Base-by-base conservation (phyloP, 1,284 basidiomycete genomes). In the Sparassis latifolia region DNA sequence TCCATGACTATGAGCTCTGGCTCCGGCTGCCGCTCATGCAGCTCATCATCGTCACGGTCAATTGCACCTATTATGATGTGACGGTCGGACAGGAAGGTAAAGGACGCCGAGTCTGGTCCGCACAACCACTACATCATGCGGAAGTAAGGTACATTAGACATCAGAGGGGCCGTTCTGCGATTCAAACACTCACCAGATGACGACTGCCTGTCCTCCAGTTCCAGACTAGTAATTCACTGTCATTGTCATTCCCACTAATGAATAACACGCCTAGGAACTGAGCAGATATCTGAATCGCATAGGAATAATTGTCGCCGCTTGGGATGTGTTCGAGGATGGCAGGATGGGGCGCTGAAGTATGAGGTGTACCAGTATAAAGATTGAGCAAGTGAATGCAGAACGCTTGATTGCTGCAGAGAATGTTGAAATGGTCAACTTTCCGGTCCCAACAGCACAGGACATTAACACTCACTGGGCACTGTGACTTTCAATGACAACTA, bases 141-240 rank as follows among this genome's bases (percentile, higher is more conserved):
- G 42, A 20, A 12, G 28, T 9, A 38, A 38, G 35, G n/a, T 20
- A 20, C 20, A 20, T 20, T 20, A 20, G 20, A 20, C 20, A 20
- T 20, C 20, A 20, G 20, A 20, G 20, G 20, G 20, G 20, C 20
- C 20, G 20, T 20, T 20, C 20, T 20, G 20, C 20, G 20, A 33
- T 10, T 27, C 5, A 20, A 35, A 33, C 29, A 30, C 60, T 65
- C 56, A 85, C 82, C 58, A 77, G 51, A 56, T 74, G 59, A 12
- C 64, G 56, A 4, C 58, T 54, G 5, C 78, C 76, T 4, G 71
- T 77, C 59, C 75, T 77, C 82, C 83, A 85, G 49, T 84, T 72
- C 80, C 80, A 85, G 12, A 84, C 65, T n/a, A 73, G 61, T 20
- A 84, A 62, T 50, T 80, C 73, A 32, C 69, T 72, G 9, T 66